Base-by-base conservation (phyloP, 352 stramenopile genomes). In the Pythium chondricola region DNA sequence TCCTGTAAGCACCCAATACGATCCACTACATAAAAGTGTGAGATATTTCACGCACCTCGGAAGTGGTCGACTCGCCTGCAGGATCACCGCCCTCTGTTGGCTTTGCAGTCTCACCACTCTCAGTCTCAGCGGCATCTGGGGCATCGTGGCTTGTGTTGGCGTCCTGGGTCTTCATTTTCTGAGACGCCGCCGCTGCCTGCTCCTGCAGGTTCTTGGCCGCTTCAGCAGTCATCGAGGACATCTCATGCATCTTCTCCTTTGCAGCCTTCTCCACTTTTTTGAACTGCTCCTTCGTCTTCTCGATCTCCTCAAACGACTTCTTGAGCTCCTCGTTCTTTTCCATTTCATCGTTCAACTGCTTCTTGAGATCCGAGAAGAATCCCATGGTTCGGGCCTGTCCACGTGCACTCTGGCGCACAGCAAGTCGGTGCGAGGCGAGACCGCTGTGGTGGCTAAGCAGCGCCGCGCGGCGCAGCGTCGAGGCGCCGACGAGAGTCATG, bases 271-370 rank as follows among this genome's bases (percentile, higher is more conserved):
- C 69, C 25, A 84, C 64, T 30, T 71, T 76, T 49, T 84, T 77
- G 42, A 80, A 68, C 62, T 85, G 67, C 30, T 86, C 63, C 49
- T 85, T 85, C 32, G 74, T 81, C 56, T 85, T 80, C 43, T 83
- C 66, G 40, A 87, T 61, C 56, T 89, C 75, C 47, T 91, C 73
- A 14, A 88, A 71, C 9, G 70, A 83, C 45, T 88, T 85, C 49
- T 87, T 87, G 46, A 87, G 62, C 65, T 87, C 74, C 52, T 84
- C 70, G 52, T 87, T 86, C 64, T 88, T 88, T 39, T 86, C 74
- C 48, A 89, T 68, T 57, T 92, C 81, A 41, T 68, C 79, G 58
- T 88, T 82, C 30, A 89, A 63, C 48, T 86, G 75, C 46, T 88
- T 85, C 63, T 87, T 90, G 33, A 88, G 44, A 49, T 89, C 71